A percentile compares a stretch with the other conserved stretches of the same genome.
Conservation (phyloP, 1,139 yeast genomes). For the Zygoascus sp. region DNA sequence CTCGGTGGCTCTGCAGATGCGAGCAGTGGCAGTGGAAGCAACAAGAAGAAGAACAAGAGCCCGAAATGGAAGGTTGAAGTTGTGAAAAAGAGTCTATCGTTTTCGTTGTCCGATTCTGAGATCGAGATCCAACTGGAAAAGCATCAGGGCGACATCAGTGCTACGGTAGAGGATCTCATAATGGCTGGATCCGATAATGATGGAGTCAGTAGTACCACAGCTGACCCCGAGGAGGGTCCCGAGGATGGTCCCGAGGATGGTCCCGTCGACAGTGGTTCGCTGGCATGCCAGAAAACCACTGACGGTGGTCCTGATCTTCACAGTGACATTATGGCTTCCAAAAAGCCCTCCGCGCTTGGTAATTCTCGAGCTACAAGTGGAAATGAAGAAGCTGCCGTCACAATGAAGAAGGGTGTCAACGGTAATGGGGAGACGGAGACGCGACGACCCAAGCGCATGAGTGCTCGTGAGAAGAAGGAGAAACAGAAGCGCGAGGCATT, state of each 20-base stretch:
- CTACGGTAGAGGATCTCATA: slow-evolving; percentile 23
- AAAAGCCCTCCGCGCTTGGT: too few relatives aligned
- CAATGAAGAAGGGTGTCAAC: too few relatives aligned
- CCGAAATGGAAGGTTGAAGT: slow-evolving; percentile 33
- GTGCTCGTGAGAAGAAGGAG: slow-evolving; percentile 33
- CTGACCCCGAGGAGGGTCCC: background rate
- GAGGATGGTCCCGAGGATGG: too few relatives aligned
- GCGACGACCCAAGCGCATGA: slow-evolving; percentile 15
- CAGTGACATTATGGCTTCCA: too few relatives aligned
- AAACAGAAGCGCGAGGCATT: slow-evolving; percentile 30
- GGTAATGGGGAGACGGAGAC: background rate
- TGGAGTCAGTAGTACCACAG: slow-evolving; percentile 3
- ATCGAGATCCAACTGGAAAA: slow-evolving; percentile 21
- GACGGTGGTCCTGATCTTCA: too few relatives aligned
- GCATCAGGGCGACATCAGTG: slow-evolving; percentile 23
- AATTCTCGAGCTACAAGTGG: too few relatives aligned
- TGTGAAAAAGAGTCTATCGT: slow-evolving; percentile 27
- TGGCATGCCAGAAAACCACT: too few relatives aligned
- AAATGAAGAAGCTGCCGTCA: too few relatives aligned
- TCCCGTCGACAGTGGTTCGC: too few relatives aligned
- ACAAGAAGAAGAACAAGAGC: slow-evolving; percentile 9
- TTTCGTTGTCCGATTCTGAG: slow-evolving; percentile 17
- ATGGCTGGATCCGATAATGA: slow-evolving; percentile 14
- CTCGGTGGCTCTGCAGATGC: too few relatives aligned
- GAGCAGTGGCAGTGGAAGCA: slow-evolving; percentile 6